Base-by-base conservation (phyloP, 140 eudicot genomes). In the Ambrosia hybrid region DNA sequence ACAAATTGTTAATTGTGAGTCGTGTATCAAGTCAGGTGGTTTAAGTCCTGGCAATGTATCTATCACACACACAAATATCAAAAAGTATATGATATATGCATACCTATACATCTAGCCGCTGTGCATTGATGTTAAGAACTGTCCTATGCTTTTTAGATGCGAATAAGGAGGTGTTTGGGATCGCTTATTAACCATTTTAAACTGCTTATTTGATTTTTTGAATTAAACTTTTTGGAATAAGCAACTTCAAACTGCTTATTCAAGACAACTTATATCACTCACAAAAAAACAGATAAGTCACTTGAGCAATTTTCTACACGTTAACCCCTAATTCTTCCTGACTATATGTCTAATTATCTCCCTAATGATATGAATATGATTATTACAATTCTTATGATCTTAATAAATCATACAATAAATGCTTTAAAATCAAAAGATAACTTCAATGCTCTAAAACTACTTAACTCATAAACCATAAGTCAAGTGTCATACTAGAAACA, bases 121-220 rank as follows among this genome's bases (percentile, higher is more conserved):
- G 41, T 70, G 74, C 85, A 88, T 88, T 94, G 86, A 75, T 91
- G 71, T 70, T 91, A 45, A 96, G 91, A 69, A 76, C 46, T 41
- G 14, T 9, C 12, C 3, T 48, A 48, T 79, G 82, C 78, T 91
- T 57, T 73, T 86, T n/a, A 91, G 87, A 53, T 78, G 79, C 65
- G 3, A 67, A 68, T 37, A 53, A 53, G 58, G 85, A 88, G 84
- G 67, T 88, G 96, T 52, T 52, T 52, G 33, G 59, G 9, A 53
- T 53, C n/a, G 59, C 21, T 57, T 17, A 57, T 9, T 57, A 57
- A 1, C 17, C 21, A 11, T 57, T 57, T 2, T 2, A 57, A 57
- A 57, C 5, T 56, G 34, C 11, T n/a, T 56, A 16, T 56, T 11
- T 16, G 33, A 3, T 56, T 56, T 56, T 52, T 52, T 52, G 58